Base-by-base conservation (phyloP, 2,329 filamentous ascomycete genomes). In the Sarocladium oryzae region DNA sequence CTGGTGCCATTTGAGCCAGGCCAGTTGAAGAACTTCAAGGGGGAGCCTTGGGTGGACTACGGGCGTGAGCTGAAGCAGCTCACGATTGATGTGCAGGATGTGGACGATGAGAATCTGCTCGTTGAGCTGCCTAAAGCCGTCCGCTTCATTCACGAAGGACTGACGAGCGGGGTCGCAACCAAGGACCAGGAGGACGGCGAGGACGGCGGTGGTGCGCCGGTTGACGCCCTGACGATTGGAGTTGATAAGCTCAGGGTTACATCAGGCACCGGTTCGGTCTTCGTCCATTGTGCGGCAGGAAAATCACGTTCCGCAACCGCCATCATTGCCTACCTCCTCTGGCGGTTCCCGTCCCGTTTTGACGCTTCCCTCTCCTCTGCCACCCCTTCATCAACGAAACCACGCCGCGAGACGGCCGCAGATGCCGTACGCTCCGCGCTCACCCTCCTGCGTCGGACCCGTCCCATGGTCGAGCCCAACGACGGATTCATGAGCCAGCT, bases 281-380 rank as follows among this genome's bases (percentile, higher is more conserved):
- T 76, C 52, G 78, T 83, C 9, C 75, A 79, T 70, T 96, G 93
- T 76, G 92, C 90, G 20, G 96, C 96, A 84, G 93, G 93, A 50
- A 95, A 95, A 70, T 96, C 91, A 30, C 88, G 93, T 53, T 97
- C 92, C 45, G 88, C 92, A 57, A 85, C 89, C 28, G 81, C 88
- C 57, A 79, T 89, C 51, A 79, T 95, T 53, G 92, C 93, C 55
- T 97, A 91, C 68, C 75, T 97, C 49, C 85, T 97, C 56, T 84
- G 80, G 68, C 79, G 78, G 58, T 76, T 82, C 58, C 78, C 81
- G 4, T 65, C 74, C 32, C 75, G 74, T 51, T 81, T 81, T 59
- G 66, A 69, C n/a, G n/a, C n/a, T n/a, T 53, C 62, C 66, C 28
- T 65, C 55, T 9, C 28, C 28, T 7, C 28, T 13, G 13, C 13